Conservation (phyloP, 2,329 filamentous ascomycete species). For the Colletotrichum euphorbiae region DNA sequence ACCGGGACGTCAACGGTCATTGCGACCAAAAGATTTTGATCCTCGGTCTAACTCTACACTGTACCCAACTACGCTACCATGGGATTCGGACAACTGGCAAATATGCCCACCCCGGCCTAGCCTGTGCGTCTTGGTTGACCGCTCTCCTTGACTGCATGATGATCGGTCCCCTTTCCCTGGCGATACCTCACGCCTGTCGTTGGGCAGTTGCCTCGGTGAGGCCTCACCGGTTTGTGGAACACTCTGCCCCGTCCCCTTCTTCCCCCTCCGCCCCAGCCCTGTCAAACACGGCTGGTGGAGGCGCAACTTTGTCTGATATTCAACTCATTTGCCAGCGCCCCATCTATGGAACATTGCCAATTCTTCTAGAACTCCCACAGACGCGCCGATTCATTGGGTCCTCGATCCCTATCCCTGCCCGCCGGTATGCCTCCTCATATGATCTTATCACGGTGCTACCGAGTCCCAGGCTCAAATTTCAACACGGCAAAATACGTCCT, state of each 20-base stretch:
- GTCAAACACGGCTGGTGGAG: conserved; percentile 24
- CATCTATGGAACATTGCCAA: conserved; percentile 26
- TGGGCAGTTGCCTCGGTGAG: conserved; percentile 38
- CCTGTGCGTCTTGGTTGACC: neutral
- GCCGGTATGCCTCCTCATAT: conserved; percentile 4
- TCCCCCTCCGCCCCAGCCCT: conserved; percentile 5
- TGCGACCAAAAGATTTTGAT: conserved; percentile 16
- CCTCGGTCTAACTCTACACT: too few relatives aligned
- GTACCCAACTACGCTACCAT: conserved; percentile 10
- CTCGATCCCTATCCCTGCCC: conserved; percentile 1
- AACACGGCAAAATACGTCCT: neutral
- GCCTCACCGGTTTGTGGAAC: conserved; percentile 29
- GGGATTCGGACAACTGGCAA: conserved; percentile 5
- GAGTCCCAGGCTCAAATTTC: conserved; percentile 30
- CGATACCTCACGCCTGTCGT: neutral
- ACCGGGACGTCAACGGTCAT: conserved; percentile 27
- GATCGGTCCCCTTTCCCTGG: neutral
- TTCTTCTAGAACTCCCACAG: conserved; percentile 30
- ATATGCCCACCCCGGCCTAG: neutral
- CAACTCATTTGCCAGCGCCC: conserved; percentile 27
- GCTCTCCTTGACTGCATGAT: conserved; percentile 7
- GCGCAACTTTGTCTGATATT: conserved; percentile 6
- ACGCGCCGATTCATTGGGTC: conserved; percentile 29
- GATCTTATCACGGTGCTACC: conserved; percentile 35
- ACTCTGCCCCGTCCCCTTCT: neutral